phyloP scores from a whole-genome alignment of 768 basidiomycete genomes.

The Kwoniella pini region DNA sequence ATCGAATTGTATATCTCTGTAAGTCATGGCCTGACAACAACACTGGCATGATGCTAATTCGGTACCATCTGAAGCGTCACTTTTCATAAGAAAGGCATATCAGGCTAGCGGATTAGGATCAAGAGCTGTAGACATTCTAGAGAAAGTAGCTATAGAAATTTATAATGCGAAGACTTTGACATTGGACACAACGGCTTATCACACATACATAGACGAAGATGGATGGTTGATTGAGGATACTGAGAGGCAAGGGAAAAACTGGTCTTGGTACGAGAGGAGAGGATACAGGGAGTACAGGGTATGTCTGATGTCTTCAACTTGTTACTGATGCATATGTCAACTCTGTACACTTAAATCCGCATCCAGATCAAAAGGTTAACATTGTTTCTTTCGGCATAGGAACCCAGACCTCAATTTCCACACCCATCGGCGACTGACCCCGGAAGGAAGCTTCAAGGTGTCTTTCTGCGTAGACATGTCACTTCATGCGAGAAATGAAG shows the following conservation, averaged over 20 bases:
- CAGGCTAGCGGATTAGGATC: slow-evolving; percentile 23
- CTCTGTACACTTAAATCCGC: too few relatives aligned
- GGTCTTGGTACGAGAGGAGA: too few relatives aligned
- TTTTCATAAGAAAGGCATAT: slow-evolving; percentile 33
- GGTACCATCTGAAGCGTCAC: slow-evolving; percentile 20
- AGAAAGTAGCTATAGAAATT: slow-evolving; percentile 21
- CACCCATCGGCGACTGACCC: not conserved
- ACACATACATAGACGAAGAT: not conserved
- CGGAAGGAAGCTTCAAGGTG: not conserved
- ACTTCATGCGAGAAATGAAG: not conserved
- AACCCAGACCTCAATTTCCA: not conserved
- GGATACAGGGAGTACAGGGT: slow-evolving; percentile 20
- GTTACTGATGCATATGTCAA: too few relatives aligned
- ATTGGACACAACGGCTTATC: slow-evolving; percentile 33
- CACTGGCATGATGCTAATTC: not conserved
- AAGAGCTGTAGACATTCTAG: slow-evolving; percentile 29
- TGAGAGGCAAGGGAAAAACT: slow-evolving; percentile 1
- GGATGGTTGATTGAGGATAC: slow-evolving; percentile 1
- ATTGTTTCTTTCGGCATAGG: not conserved
- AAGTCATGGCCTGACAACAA: slow-evolving; percentile 8
- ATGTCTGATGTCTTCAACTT: slow-evolving; percentile 11
- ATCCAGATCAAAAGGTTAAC: not conserved
- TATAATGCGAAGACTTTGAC: slow-evolving; percentile 30
- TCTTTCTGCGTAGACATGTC: not conserved
- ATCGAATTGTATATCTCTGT: slow-evolving; percentile 25